Base-by-base conservation (phyloP, 257 asterid species). In the Petrea volubilis region DNA sequence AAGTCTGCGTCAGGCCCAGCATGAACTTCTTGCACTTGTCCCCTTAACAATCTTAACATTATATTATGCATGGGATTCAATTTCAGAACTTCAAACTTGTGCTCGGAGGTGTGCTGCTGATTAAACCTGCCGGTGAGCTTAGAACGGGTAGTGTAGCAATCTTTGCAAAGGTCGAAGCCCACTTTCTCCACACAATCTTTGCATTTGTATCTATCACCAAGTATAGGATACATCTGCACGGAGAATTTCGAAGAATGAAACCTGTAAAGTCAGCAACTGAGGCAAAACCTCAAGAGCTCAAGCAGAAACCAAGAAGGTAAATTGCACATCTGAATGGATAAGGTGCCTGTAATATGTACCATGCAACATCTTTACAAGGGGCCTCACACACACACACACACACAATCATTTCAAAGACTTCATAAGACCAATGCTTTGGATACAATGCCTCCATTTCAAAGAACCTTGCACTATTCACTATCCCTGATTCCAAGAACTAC, bases 101-200 rank as follows among this genome's bases (percentile, higher is more conserved):
- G 93, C 24, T 84, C 87, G 25, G 89, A 77, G 5, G 90, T 82
- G 76, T 87, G 93, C 65, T 85, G 85, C 78, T 84, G 93, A 63
- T 81, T 87, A 53, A 87, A 87, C 33, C 93, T 78, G n/a, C 90
- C 90, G 9, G 90, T 85, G 55, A 82, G 85, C 75, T 79, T 81
- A 23, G 85, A 76, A 68, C 68, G 44, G 24, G 80, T 77, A 6
- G 77, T 67, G 72, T 78, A 79, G 76, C 93, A 84, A 51, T 71
- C 84, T 41, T 72, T 64, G 40, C 93, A 84, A 2, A 87, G 86
- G 80, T 87, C 86, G 28, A 67, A 87, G 13, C 88, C 85, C 6
- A 61, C 55, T 23, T 7, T 2, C 79, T 74, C 93, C 53, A 20
- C 43, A 49, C 90, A 84, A 58, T 87, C 85, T 51, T 80, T 80